Evolutionary conservation across 805 yeast genomes (phyloP), one percentile per base, ranked within the genome.

Genomic region (Candida insectalens): DNA sequence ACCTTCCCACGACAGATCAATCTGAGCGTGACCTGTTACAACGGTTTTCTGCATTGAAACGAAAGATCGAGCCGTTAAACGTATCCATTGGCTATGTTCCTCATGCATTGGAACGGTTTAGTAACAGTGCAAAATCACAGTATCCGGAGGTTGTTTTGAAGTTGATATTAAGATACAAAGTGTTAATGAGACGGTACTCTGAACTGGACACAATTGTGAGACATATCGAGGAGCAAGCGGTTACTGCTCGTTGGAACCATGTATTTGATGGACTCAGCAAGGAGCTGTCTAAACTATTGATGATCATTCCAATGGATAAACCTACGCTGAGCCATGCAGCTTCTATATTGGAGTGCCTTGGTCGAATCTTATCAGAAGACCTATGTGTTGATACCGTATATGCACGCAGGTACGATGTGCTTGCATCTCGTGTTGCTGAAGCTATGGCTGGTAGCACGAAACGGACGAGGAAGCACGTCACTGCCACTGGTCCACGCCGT

Each of bases 161-260:
- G 3, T 40, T 71, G 14, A 48, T 62, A 8, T 47, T 53, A 5
- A 63, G 58, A 33, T 72, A 68, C 39, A 58, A 62, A 20, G 37
- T 43, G 2, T 45, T 75, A 13, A 42, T 62, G 6, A 54, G 53
- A 9, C 62, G 63, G 38, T 65, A 69, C 55, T 50, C 59, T 14
- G 53, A 57, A 35, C 50, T 77, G 31, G 56, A 59, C 7, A 44
- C 45, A 8, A 71, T 69, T 33, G 40, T 73, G 10, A 48, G 49
- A 3, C 53, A 49, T 5, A 53, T 77, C 39, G 67, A 68, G 43
- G 39, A 37, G 4, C 72, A 69, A 27, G 42, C 69, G 19, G 60
- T 78, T 4, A 77, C 74, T 38, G 49, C 57, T 19, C 63, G 74
- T 46, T 78, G 84, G 83, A 55, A 60, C 40, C 65, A 65, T 17